Evolutionary conservation across 2,329 filamentous ascomycete species (phyloP), one percentile per base, ranked within the genome.

Genomic region (Fusarium mexicanum): DNA sequence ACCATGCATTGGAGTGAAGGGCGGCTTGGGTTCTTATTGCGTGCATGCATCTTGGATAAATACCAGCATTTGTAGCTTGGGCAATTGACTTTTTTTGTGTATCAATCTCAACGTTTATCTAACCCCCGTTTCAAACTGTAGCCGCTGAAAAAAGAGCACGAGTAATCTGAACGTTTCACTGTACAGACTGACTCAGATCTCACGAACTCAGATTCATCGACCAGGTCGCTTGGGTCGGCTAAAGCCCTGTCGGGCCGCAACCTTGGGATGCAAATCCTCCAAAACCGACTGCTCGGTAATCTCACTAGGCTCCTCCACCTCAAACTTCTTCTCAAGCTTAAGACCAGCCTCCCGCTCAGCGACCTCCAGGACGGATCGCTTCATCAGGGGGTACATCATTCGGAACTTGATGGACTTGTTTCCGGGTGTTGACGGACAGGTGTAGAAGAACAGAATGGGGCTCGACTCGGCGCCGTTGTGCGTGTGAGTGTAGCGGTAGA

Each of bases 301-400:
- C 83, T 95, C 94, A 65, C 85, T 85, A 9, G 92, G 91, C 72
- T 93, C 88, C 75, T 91, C 89, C 6, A 90, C 88, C 81, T 92
- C 90, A 69, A 93, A 91, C 80, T 88, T 92, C 88, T 94, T 95
- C 65, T 90, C 91, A 9, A 94, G 85, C 64, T 85, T 86, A 58
- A 96, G 79, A 0, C 91, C 91, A 3, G 90, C 91, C 74, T 94
- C 89, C 41, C 83, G 84, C 77, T 91, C 89, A 24, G 93, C 93
- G 40, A 91, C 81, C n/a, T 85, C 83, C 37, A 95, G 85, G 7
- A 94, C 92, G 31, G 90, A 88, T 17, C 89, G 86, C 83, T 91
- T 91, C 85, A 91, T 91, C 33, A 91, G 85, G 40, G 94, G 93
- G 81, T 96, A 96, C 79, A 96, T 83, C 94, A 97, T 97, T 73